phyloP scores from a whole-genome alignment of 2,329 filamentous ascomycete species.

The Fusarium longipes region DNA sequence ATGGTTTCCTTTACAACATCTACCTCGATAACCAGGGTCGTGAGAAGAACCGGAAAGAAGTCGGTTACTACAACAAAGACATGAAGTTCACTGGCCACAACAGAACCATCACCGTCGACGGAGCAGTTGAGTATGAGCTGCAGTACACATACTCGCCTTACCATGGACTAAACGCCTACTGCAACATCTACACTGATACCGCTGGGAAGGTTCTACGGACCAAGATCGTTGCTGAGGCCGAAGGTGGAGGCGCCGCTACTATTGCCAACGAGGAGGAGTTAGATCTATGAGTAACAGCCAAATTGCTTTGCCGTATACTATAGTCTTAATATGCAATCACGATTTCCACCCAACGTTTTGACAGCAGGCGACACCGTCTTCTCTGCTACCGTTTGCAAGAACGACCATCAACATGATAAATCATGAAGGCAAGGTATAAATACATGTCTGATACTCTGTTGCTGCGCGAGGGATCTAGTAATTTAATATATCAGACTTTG shows the following conservation, averaged over 20 bases:
- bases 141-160: conserved; percentile 29
- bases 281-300: background rate
- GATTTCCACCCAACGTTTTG: background rate
- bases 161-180: conserved; percentile 22
- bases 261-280: conserved; percentile 22
- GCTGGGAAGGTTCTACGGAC: conserved; percentile 24
- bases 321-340: background rate
- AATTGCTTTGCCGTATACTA: too few species aligned
- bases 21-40: conserved; percentile 23
- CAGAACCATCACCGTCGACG: conserved; percentile 8
- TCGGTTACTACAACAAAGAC: conserved; percentile 27
- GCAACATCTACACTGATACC: conserved; percentile 24
- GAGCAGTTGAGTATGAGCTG: conserved; percentile 12
- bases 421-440: too few species aligned
- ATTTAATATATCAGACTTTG: too few species aligned
- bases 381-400: too few species aligned
- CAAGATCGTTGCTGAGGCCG: conserved; percentile 29
- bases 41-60: conserved; percentile 23
- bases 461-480: too few species aligned
- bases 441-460: too few species aligned
- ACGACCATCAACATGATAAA: too few species aligned
- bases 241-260: conserved; percentile 26
- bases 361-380: too few species aligned
- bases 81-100: conserved; percentile 31
- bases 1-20: conserved; percentile 25